These are phyloP conservation scores for Eutrema salsugineum DNA, from an alignment of 441 rosid genomes.

Conservation along the genomic window DNA sequence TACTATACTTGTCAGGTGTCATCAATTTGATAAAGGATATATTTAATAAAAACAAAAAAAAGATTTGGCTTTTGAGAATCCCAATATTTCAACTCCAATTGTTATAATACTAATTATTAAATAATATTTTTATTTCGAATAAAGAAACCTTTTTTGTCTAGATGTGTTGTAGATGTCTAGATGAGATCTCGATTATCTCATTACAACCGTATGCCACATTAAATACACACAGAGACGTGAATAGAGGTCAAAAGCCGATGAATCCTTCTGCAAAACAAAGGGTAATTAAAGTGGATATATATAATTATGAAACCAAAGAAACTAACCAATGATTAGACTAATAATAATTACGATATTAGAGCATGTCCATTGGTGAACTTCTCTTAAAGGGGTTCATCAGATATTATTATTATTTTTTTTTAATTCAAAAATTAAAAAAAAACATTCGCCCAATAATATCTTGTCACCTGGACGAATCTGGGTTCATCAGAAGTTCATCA, in stretches of 20 bases:
- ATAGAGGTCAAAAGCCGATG: neutral
- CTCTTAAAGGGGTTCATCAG: too few species aligned
- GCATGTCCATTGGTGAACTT: too few species aligned
- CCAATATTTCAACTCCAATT: neutral
- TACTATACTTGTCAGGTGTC: neutral
- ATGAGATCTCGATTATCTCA: slow-evolving; percentile 14
- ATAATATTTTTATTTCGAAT: neutral
- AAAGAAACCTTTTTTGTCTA: neutral
- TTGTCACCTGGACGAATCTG: too few species aligned
- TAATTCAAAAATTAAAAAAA: too few species aligned
- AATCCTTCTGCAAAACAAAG: neutral
- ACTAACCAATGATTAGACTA: too few species aligned
- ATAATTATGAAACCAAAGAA: too few species aligned
- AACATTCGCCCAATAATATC: too few species aligned
- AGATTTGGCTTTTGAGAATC: slow-evolving; percentile 20
- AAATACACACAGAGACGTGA: neutral
- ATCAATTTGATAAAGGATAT: neutral
- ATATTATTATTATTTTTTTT: too few species aligned
- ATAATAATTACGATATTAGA: too few species aligned
- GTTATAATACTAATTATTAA: neutral
- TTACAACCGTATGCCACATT: neutral
- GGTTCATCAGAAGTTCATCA: too few species aligned
- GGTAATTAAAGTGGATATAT: too few species aligned
- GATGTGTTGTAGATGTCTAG: neutral
- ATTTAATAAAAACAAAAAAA: neutral